These are phyloP conservation scores for Phytophthora brassicae DNA, from an alignment of 352 stramenopile genomes.

Conservation along the genomic window DNA sequence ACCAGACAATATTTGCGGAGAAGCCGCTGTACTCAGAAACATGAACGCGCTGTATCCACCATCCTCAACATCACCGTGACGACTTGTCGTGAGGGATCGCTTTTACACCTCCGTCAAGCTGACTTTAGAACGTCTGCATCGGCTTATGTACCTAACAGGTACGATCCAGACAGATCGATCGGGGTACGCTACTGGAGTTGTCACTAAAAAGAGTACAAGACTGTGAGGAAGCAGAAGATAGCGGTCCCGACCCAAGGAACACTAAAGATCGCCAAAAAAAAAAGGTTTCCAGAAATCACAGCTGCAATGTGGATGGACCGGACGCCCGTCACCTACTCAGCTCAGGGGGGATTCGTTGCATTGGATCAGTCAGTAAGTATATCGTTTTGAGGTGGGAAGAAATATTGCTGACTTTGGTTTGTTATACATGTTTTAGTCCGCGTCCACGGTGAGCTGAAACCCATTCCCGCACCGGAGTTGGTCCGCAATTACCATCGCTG, in stretches of 20 bases:
- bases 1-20: slow-evolving; percentile 9
- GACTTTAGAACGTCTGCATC: slow-evolving; percentile 2
- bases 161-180: not conserved
- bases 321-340: not conserved
- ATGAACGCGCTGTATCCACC: slow-evolving; percentile 1
- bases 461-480: slow-evolving; percentile 1
- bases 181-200: not conserved
- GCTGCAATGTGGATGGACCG: not conserved
- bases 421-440: not conserved
- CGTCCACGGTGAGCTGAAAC: not conserved
- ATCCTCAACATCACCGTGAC: not conserved
- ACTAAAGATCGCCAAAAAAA: not conserved
- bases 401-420: not conserved
- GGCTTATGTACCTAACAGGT: not conserved
- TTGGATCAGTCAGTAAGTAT: not conserved
- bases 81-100: slow-evolving; percentile 1
- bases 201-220: not conserved
- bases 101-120: slow-evolving; percentile 9
- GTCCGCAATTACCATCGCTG: slow-evolving; percentile 18
- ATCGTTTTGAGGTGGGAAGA: not conserved
- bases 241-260: not conserved
- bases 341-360: not conserved
- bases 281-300: not conserved
- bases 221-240: not conserved
- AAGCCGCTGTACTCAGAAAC: slow-evolving; percentile 7